Percentiles rank a stretch among this genome's conserved stretches.
Conservation (phyloP, 2,329 filamentous ascomycete genomes). For the Periconia macrospinosa region DNA sequence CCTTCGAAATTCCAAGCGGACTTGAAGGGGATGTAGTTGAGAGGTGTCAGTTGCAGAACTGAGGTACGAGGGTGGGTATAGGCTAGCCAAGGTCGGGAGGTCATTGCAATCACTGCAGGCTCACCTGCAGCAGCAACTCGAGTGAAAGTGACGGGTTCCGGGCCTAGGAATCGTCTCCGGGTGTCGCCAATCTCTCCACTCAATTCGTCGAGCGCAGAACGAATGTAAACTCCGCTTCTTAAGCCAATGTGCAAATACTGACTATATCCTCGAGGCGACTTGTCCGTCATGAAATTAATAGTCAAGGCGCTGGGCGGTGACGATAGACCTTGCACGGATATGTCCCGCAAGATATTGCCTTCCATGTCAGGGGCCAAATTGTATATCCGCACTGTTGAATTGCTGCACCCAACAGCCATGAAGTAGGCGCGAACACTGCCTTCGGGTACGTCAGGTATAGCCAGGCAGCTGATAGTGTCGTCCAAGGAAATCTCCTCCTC, state of each 20-base stretch:
- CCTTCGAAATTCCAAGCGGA: conserved; percentile 97
- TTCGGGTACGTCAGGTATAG: conserved; percentile 87
- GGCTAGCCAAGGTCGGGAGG: conserved; percentile 92
- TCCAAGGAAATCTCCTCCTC: conserved; percentile 93
- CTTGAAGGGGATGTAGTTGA: conserved; percentile 85
- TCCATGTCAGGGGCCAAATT: conserved; percentile 89
- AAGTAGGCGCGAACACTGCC: conserved; percentile 88
- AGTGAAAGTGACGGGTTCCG: conserved; percentile 86
- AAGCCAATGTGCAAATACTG: conserved; percentile 95
- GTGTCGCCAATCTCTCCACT: conserved; percentile 96
- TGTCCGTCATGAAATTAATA: conserved; percentile 96
- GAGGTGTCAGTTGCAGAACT: conserved; percentile 86
- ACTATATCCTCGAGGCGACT: conserved; percentile 82
- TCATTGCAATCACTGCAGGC: conserved; percentile 84
- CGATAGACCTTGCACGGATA: conserved; percentile 90
- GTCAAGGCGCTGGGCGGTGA: conserved; percentile 85
- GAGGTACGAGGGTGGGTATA: conserved; percentile 88
- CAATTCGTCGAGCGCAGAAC: conserved; percentile 91
- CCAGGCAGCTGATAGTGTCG: conserved; percentile 92
- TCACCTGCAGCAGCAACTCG: conserved; percentile 85
- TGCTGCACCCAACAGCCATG: conserved; percentile 93
- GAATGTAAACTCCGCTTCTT: conserved; percentile 91
- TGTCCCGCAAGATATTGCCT: conserved; percentile 69
- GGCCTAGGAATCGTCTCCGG: conserved; percentile 88
- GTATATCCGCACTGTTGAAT: conserved; percentile 91